phyloP scores from a whole-genome alignment of 2,329 filamentous ascomycete species.

The Ilyonectria sp. region DNA sequence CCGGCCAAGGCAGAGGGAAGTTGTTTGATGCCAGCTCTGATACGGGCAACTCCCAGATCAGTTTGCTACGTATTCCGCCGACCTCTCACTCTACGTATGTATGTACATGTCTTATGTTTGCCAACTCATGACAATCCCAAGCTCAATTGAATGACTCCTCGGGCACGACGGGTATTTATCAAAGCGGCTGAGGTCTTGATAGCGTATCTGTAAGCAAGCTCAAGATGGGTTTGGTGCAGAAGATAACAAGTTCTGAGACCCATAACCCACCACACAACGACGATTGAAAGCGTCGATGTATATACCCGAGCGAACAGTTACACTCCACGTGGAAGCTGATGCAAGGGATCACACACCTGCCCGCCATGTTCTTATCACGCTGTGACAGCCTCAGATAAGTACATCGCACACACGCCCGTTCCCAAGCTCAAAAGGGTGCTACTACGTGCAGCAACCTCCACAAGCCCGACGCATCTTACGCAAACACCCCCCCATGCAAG shows the following conservation, averaged over 20 bases:
- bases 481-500: constrained; percentile 23
- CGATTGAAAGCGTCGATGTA: not conserved
- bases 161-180: too few relatives aligned
- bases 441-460: not conserved
- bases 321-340: constrained; percentile 1
- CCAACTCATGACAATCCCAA: not conserved
- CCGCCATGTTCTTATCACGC: not conserved
- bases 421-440: not conserved
- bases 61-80: too few relatives aligned
- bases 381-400: not conserved
- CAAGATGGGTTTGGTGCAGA: not conserved
- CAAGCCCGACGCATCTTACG: too few relatives aligned
- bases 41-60: not conserved
- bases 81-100: not conserved
- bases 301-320: constrained; percentile 1
- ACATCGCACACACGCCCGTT: not conserved
- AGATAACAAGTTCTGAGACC: not conserved
- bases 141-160: too few relatives aligned
- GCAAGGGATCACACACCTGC: constrained; percentile 8
- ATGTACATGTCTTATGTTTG: not conserved
- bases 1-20: not conserved
- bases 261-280: not conserved
- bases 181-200: not conserved
- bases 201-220: not conserved
- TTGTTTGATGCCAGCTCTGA: not conserved